phyloP scores from a whole-genome alignment of 306 rosid genomes.

The Citrullus mucosospermus region DNA sequence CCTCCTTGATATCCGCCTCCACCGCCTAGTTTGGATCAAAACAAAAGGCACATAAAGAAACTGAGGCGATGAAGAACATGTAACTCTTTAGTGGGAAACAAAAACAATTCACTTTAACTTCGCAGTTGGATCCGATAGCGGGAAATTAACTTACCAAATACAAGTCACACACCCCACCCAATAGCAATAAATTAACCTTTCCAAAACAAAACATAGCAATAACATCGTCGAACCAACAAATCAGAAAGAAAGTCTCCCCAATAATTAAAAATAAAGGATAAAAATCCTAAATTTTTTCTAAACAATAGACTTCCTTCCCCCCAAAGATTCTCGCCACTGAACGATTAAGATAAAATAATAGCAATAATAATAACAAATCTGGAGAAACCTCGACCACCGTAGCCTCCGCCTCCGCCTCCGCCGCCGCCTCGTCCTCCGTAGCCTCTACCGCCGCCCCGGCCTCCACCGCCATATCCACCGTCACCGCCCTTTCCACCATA shows the following conservation, averaged over 20 bases:
- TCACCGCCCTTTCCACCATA: slow-evolving; percentile 26
- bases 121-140: background rate
- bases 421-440: slow-evolving; percentile 26
- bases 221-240: background rate
- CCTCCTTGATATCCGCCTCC: slow-evolving; percentile 57
- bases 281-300: background rate
- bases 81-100: background rate
- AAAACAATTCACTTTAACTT: background rate
- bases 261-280: background rate
- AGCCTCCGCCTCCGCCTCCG: slow-evolving; percentile 47
- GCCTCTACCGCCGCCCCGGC: slow-evolving; percentile 18
- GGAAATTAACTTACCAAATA: background rate
- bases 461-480: slow-evolving; percentile 28
- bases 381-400: slow-evolving; percentile 67
- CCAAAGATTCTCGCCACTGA: background rate
- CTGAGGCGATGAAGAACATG: background rate
- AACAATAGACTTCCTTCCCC: background rate
- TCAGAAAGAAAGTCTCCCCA: background rate
- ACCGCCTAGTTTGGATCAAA: slow-evolving; percentile 25
- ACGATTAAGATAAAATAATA: background rate
- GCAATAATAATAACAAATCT: no score
- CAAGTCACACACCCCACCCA: background rate
- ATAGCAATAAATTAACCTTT: background rate
- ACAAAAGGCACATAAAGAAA: background rate
- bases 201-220: background rate